Percentiles rank a stretch among this genome's conserved stretches.
phyloP scores from a whole-genome alignment of 228 moss, liverwort and hornwort genomes.

The Sphagnum fallax region DNA sequence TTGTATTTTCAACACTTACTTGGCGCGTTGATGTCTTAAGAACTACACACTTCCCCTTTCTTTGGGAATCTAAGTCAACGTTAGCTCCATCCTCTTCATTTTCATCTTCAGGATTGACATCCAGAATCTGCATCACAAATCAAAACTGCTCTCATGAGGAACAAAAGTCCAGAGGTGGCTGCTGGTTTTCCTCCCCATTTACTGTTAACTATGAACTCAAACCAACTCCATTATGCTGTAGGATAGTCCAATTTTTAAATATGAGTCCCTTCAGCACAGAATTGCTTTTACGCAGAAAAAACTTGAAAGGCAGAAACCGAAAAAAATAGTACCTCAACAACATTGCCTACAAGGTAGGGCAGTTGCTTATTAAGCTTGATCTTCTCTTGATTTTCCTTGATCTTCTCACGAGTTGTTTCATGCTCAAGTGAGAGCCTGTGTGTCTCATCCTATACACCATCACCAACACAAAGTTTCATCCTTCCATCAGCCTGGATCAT shows the following conservation, averaged over 20 bases:
- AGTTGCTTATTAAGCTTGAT: slow-evolving; percentile 97
- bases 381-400: slow-evolving; percentile 99
- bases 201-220: too few relatives aligned
- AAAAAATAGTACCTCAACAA: slow-evolving; percentile 61
- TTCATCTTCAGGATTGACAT: slow-evolving; percentile 96
- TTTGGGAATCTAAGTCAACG: slow-evolving; percentile 92
- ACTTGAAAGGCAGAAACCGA: too few relatives aligned
- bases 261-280: too few relatives aligned
- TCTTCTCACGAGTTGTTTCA: slow-evolving; percentile 73
- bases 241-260: too few relatives aligned
- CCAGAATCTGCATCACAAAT: slow-evolving; percentile 59
- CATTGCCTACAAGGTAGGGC: slow-evolving; percentile 92
- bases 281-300: too few relatives aligned
- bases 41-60: slow-evolving; percentile 99
- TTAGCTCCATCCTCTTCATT: slow-evolving; percentile 99
- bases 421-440: slow-evolving; percentile 69
- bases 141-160: background rate
- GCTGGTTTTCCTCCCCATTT: too few relatives aligned
- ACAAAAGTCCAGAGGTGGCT: too few relatives aligned
- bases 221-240: too few relatives aligned
- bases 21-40: slow-evolving; percentile 98
- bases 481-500: background rate
- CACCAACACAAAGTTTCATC: background rate
- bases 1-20: slow-evolving; percentile 32
- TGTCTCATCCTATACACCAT: slow-evolving; percentile 48